Conservation (phyloP, 2,329 filamentous ascomycete genomes). For the Keithomyces neogunnii region DNA sequence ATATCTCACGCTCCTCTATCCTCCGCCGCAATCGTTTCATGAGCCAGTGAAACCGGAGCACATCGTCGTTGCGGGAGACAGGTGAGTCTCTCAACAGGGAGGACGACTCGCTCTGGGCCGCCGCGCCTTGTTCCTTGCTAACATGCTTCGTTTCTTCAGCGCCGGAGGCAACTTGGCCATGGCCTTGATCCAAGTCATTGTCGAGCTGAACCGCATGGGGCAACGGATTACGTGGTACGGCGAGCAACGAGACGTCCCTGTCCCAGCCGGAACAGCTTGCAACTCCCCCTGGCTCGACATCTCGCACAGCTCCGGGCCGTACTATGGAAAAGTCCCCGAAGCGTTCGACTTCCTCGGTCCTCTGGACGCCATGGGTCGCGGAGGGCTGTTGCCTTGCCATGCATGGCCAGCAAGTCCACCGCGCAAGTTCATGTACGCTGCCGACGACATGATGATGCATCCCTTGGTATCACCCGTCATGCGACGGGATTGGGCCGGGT, state of each 20-base stretch:
- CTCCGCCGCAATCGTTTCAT: slow-evolving; percentile 59
- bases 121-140: not conserved
- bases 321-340: slow-evolving; percentile 17
- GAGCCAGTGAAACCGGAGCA: slow-evolving; percentile 53
- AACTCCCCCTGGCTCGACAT: slow-evolving; percentile 67
- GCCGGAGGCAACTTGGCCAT: slow-evolving; percentile 67
- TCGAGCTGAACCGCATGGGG: slow-evolving; percentile 47
- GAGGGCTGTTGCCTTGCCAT: slow-evolving; percentile 32
- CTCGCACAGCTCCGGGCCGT: slow-evolving; percentile 39
- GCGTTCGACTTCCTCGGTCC: slow-evolving; percentile 40
- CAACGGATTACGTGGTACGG: slow-evolving; percentile 53
- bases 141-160: slow-evolving; percentile 24
- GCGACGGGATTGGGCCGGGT: slow-evolving; percentile 48
- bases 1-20: slow-evolving; percentile 66
- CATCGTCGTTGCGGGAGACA: slow-evolving; percentile 66
- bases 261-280: slow-evolving; percentile 57
- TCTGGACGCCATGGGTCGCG: slow-evolving; percentile 25
- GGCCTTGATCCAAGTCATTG: slow-evolving; percentile 57
- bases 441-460: slow-evolving; percentile 48
- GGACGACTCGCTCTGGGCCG: no score
- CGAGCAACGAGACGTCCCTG: slow-evolving; percentile 44
- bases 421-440: slow-evolving; percentile 44
- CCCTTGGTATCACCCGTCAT: slow-evolving; percentile 60
- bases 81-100: slow-evolving; percentile 24
- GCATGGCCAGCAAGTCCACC: slow-evolving; percentile 51